Evolutionary conservation across 2,329 filamentous ascomycete species (phyloP).

Genomic region (Aspergillus pseudoterreus): DNA sequence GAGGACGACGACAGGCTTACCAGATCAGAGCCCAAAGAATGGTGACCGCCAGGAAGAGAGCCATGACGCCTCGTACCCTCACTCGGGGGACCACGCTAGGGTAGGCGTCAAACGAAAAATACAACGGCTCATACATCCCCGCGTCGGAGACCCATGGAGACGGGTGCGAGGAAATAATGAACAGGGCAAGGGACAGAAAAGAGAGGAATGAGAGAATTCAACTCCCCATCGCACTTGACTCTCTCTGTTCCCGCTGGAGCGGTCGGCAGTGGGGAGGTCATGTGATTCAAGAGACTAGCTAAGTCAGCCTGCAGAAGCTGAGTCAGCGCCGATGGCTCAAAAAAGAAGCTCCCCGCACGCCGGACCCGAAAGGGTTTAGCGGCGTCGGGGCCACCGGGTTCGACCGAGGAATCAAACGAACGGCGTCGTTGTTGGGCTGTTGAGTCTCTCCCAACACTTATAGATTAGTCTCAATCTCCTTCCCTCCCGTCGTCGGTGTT

Average conservation of each 20-base stretch:
- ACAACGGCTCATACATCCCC: conserved; percentile 46
- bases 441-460: too few relatives aligned
- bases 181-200: conserved; percentile 6
- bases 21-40: conserved; percentile 50
- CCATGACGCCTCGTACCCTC: conserved; percentile 48
- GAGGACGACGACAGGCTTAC: conserved; percentile 26
- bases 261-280: conserved; percentile 9
- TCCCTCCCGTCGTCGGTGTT: too few relatives aligned
- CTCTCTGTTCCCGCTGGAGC: conserved; percentile 6
- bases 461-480: too few relatives aligned
- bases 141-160: conserved; percentile 33
- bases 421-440: too few relatives aligned
- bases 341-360: not conserved
- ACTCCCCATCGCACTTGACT: not conserved
- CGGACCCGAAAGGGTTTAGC: not conserved
- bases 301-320: not conserved
- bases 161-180: conserved; percentile 12
- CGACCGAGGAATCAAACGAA: too few relatives aligned
- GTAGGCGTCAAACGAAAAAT: conserved; percentile 45
- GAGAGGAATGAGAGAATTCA: not conserved
- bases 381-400: not conserved
- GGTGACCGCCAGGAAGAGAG: conserved; percentile 44
- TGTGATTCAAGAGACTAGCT: conserved; percentile 7
- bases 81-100: conserved; percentile 44
- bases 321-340: not conserved